Percentiles rank a stretch among this genome's conserved stretches.
phyloP scores from a whole-genome alignment of 2,329 filamentous ascomycete species.

The Massarina eburnea region DNA sequence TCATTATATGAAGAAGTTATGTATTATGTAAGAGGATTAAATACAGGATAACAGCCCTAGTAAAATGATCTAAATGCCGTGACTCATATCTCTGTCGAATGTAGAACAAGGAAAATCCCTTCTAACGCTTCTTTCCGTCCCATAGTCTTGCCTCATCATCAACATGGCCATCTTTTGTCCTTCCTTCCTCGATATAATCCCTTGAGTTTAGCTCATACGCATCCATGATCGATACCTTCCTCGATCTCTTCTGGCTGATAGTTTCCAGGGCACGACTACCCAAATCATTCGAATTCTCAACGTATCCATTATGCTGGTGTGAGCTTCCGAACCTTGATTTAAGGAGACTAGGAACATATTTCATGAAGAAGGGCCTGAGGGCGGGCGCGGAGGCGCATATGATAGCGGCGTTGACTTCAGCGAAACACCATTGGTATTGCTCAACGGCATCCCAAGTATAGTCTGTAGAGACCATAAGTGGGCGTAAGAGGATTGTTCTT shows the following conservation, averaged over 20 bases:
- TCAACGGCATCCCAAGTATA: conserved; percentile 13
- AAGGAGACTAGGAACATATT: conserved; percentile 5
- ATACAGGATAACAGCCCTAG: no score
- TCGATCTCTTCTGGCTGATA: background rate
- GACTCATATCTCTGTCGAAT: no score
- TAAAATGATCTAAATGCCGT: no score
- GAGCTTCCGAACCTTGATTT: conserved; percentile 3
- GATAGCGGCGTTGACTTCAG: conserved; percentile 12
- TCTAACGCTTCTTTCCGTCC: no score
- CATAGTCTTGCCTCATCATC: background rate
- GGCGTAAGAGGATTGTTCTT: conserved; percentile 5
- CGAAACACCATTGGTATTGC: conserved; percentile 15
- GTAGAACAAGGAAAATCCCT: no score
- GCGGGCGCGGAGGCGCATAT: conserved; percentile 8
- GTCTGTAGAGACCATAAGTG: conserved; percentile 7
- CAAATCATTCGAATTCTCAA: background rate
- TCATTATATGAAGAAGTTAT: background rate
- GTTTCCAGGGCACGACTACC: background rate
- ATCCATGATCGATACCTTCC: background rate
- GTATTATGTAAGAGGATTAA: background rate
- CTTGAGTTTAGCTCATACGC: background rate
- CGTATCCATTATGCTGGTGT: background rate
- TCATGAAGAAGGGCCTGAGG: conserved; percentile 9
- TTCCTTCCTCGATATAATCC: background rate
- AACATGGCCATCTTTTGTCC: background rate